phyloP scores from a whole-genome alignment of 345 rosid genomes.

The Brassica cretica region DNA sequence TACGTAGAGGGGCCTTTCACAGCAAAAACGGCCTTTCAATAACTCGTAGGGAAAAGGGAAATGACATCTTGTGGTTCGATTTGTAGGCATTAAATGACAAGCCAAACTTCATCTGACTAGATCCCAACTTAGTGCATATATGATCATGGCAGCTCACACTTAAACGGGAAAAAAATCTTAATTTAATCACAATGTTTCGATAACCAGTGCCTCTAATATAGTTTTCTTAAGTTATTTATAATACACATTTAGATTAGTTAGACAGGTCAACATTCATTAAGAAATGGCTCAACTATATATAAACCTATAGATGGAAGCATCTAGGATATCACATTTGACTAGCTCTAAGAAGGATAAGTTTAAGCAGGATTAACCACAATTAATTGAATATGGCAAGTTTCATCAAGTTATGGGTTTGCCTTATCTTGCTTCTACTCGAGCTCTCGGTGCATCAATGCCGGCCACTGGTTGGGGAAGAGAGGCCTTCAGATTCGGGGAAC shows the following conservation, averaged over 20 bases:
- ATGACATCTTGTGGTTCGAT: conserved; percentile 19
- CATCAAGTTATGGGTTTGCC: conserved; percentile 37
- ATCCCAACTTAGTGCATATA: conserved; percentile 33
- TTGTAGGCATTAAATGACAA: conserved; percentile 26
- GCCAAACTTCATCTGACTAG: conserved; percentile 35
- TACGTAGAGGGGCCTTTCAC: conserved; percentile 15
- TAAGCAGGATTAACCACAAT: background rate
- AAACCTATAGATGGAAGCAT: conserved; percentile 28
- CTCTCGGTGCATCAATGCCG: conserved; percentile 34
- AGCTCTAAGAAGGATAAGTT: conserved; percentile 9
- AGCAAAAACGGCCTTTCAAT: conserved; percentile 34
- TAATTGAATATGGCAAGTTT: conserved; percentile 32
- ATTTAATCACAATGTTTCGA: conserved; percentile 1
- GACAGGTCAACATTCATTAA: conserved; percentile 36
- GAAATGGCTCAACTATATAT: conserved; percentile 37
- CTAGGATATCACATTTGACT: conserved; percentile 26
- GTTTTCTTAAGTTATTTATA: background rate
- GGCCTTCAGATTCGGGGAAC: conserved; percentile 25
- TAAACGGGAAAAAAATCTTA: background rate
- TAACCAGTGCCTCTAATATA: conserved; percentile 5
- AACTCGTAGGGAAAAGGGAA: conserved; percentile 22
- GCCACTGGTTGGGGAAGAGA: conserved; percentile 31
- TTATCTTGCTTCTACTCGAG: conserved; percentile 34
- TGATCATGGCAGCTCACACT: conserved; percentile 24
- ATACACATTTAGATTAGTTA: conserved; percentile 17